phyloP scores from a whole-genome alignment of 179 eudicot genomes.

The Drosera spatulata region DNA sequence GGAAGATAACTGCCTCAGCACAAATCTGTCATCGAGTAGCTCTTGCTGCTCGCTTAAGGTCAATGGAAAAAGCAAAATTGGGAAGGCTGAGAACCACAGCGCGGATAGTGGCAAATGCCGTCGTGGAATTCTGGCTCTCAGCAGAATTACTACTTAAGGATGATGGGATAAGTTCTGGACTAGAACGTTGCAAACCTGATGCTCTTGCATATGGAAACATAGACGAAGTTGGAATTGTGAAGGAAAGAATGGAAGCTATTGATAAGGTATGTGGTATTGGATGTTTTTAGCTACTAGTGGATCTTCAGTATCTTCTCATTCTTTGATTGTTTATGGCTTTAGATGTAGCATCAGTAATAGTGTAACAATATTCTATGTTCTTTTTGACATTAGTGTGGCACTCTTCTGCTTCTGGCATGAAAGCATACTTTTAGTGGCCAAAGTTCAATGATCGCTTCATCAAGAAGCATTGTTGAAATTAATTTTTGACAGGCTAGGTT shows the following conservation, averaged over 20 bases:
- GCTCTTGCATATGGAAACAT: constrained; percentile 9
- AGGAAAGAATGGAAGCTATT: constrained; percentile 6
- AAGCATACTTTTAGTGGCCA: too few species aligned
- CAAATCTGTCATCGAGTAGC: constrained; percentile 56
- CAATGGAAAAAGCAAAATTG: constrained; percentile 31
- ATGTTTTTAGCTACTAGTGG: background rate
- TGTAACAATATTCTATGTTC: too few species aligned
- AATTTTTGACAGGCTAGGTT: too few species aligned
- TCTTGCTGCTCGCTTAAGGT: constrained; percentile 42
- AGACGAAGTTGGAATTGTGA: constrained; percentile 7
- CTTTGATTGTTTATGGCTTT: background rate
- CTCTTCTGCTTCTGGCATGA: too few species aligned
- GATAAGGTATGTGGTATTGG: constrained; percentile 7
- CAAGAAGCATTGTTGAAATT: too few species aligned
- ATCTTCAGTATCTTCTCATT: background rate
- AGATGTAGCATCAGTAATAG: too few species aligned
- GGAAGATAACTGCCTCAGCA: constrained; percentile 87
- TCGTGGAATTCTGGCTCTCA: constrained; percentile 80
- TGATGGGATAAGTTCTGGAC: constrained; percentile 11
- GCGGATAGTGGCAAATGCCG: constrained; percentile 55
- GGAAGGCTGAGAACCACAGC: constrained; percentile 52
- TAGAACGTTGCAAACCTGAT: constrained; percentile 12
- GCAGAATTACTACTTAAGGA: constrained; percentile 29
- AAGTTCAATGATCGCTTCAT: too few species aligned
- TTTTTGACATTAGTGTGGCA: too few species aligned